Evolutionary conservation across 441 rosid genomes (phyloP).

Genomic region (Adansonia grandidieri): DNA sequence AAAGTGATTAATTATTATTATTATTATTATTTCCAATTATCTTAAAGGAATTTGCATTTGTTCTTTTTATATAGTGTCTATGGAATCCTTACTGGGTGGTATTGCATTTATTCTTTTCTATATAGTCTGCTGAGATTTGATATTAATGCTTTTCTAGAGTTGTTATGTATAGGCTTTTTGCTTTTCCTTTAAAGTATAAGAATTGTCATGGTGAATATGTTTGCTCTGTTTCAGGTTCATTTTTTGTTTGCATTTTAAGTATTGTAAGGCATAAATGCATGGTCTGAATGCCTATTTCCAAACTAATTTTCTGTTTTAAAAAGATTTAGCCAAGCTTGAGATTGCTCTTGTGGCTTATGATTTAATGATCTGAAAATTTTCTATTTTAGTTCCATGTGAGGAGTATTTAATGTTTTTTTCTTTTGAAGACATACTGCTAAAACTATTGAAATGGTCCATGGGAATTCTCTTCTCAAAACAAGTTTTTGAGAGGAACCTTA

Average conservation of each 20-base stretch:
- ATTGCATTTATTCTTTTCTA: constrained; percentile 4
- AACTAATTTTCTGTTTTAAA: background rate
- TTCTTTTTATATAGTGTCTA: background rate
- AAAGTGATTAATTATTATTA: constrained; percentile 1
- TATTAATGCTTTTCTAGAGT: constrained; percentile 10
- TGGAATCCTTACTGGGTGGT: background rate
- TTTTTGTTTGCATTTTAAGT: background rate
- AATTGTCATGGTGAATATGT: background rate
- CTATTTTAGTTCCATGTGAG: background rate
- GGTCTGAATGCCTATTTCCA: background rate
- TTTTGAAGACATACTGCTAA: background rate
- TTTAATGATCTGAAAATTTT: background rate
- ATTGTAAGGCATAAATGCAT: constrained; percentile 1
- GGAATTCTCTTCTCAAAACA: background rate
- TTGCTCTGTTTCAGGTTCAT: background rate
- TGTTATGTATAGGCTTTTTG: background rate
- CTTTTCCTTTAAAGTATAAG: background rate
- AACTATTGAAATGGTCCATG: constrained; percentile 6
- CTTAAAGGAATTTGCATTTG: background rate
- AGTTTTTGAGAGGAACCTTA: background rate
- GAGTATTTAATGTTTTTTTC: background rate
- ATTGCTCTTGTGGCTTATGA: background rate
- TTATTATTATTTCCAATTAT: background rate
- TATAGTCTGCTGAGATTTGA: background rate
- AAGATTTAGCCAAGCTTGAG: background rate